Base-by-base conservation (phyloP, 495 filamentous ascomycete genomes). In the Daldinia loculata region DNA sequence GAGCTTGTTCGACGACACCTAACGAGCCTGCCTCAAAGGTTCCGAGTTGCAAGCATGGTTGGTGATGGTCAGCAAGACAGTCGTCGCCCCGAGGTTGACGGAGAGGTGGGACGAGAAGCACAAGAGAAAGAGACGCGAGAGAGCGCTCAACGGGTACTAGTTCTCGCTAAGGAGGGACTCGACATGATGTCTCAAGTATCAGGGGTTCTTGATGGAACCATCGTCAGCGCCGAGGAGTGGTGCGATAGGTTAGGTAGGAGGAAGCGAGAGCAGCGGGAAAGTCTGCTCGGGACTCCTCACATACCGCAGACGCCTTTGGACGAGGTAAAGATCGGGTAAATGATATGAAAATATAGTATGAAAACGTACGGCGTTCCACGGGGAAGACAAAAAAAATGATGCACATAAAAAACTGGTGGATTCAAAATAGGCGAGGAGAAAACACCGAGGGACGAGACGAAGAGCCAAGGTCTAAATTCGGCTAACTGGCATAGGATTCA, bases 181-280 rank as follows among this genome's bases (percentile, higher is more conserved):
- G 92, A 96, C 69, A 95, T 97, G 87, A 91, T 97, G 85, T 83
- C 86, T 0, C 91, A 96, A 75, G 93, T 98, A 45, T 92, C 87
- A 26, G 88, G 87, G 0, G 89, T 95, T 0, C 87, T 97, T 26
- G 90, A 93, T 71, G 88, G 90, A n/a, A 97, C 94, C 4, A 88
- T 97, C 30, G 84, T 89, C 38, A 92, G 89, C 74, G 95, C 95
- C 4, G 93, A 97, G 77, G 87, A 89, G 74, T 97, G 95, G 95
- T 91, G 92, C 67, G 89, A 91, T 41, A 84, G 89, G 17, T 80
- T 96, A 34, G 91, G 92, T 17, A 86, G 84, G 70, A 85, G 86
- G 76, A 84, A 77, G 68, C 65, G 74, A 17, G 75, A 77, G 32
- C 74, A 77, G 32, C 61, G 63, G 34, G 75, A 80, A 48, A 74